A percentile compares a stretch with the other conserved stretches of the same genome.
These are phyloP conservation scores for Piromyces sp. DNA, from an alignment of 192 early-diverging fungal genomes.

Conservation along the genomic window DNA sequence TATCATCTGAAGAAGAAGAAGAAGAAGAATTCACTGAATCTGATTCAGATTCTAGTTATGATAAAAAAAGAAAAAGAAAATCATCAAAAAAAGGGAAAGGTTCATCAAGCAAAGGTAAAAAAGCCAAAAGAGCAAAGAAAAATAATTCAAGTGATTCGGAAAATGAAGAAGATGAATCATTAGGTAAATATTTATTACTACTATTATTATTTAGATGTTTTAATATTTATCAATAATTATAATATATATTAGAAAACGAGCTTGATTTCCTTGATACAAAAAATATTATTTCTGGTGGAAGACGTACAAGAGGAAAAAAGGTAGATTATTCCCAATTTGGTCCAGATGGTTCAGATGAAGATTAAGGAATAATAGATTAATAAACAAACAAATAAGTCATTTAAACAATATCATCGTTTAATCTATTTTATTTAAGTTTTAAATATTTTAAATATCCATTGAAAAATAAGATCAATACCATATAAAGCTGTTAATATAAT, in stretches of 20 bases:
- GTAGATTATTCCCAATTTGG: constrained; percentile 57
- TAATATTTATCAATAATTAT: too few species aligned
- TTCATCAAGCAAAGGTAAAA: neutral
- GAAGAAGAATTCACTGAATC: neutral
- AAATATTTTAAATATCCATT: too few species aligned
- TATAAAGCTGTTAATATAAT: too few species aligned
- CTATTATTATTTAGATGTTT: too few species aligned
- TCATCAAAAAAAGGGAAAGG: neutral
- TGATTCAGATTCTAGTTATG: neutral
- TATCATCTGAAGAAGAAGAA: neutral
- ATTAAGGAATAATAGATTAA: neutral
- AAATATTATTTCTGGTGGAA: constrained; percentile 40
- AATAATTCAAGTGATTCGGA: neutral
- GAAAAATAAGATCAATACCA: too few species aligned
- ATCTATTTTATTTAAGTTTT: too few species aligned
- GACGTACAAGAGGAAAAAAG: constrained; percentile 51
- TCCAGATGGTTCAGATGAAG: constrained; percentile 19
- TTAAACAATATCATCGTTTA: too few species aligned
- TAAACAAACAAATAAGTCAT: too few species aligned
- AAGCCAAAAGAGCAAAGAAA: neutral
- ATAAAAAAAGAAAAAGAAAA: neutral
- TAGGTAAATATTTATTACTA: neutral
- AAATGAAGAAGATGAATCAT: neutral
- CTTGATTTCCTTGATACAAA: constrained; percentile 36
- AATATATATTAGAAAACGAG: constrained; percentile 26